Conservation (phyloP, 2,329 filamentous ascomycete genomes). For the Akanthomyces dipterigenus region DNA sequence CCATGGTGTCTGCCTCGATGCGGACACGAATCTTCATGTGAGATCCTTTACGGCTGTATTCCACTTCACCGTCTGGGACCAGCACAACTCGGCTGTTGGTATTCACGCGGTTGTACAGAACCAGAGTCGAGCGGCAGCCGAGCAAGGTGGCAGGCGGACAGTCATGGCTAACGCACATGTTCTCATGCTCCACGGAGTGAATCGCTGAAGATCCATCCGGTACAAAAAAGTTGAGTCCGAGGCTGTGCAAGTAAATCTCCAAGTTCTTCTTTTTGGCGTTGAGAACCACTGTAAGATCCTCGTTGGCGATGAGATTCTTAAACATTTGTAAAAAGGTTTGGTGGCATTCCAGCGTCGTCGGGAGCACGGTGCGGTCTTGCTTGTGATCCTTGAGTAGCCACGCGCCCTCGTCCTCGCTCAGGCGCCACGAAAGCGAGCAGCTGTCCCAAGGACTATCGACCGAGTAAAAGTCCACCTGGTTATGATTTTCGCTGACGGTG, state of each 20-base stretch:
- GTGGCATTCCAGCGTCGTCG: background rate
- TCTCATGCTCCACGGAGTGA: background rate
- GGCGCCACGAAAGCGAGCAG: background rate
- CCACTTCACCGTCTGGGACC: background rate
- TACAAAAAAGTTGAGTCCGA: background rate
- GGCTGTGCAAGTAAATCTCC: background rate
- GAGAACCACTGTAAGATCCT: background rate
- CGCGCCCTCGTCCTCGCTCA: background rate
- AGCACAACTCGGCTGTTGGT: background rate
- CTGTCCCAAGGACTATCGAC: background rate
- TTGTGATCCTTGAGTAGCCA: background rate
- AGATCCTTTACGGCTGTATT: accelerated
- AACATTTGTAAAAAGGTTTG: background rate
- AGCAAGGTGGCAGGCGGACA: background rate
- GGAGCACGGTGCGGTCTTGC: background rate
- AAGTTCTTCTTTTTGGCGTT: background rate
- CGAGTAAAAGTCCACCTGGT: background rate
- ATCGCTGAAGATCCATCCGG: background rate
- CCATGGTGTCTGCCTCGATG: background rate
- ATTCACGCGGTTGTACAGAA: background rate
- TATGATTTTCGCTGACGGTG: accelerated
- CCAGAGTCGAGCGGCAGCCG: background rate
- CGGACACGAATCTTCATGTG: background rate
- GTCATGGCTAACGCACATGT: background rate
- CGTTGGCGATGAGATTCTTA: accelerated